Evolutionary conservation across 768 basidiomycete genomes (phyloP), one percentile per base, ranked within the genome.

Genomic region (Rhizopogon rudus): DNA sequence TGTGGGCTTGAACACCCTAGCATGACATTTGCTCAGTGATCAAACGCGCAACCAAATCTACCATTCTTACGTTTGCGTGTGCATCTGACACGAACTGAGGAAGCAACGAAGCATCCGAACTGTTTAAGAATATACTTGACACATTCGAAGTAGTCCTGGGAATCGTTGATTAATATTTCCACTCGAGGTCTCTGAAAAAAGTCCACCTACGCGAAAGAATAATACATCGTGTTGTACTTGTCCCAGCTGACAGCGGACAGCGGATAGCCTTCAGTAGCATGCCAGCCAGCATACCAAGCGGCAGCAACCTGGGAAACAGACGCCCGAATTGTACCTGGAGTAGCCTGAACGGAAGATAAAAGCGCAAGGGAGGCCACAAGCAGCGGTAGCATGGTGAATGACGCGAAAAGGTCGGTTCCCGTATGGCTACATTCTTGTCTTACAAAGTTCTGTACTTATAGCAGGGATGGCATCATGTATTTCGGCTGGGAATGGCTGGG

Each of bases 1-100:
- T 67, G 43, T 80, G 63, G 3, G 86, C 81, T 59, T 79, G 73
- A 2, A 86, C 84, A 48, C 70, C 67, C 84, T 86, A n/a, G n/a
- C n/a, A 48, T 10, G 20, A 5, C 33, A 48, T 48, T 35, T 7
- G 13, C 20, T 48, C 20, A 48, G 46, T 4, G 20, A 22, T 22
- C 20, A 35, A 48, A 22, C 7, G 33, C 9, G 33, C 5, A 35
- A 20, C 20, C 14, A 14, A 14, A 33, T 33, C 31, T 20, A 7
- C 22, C 16, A 44, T 45, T 25, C 56, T 55, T 40, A 57, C 56
- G 28, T 57, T 22, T 39, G 39, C 39, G 22, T 57, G 54, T 28
- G 56, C 56, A 17, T 42, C 44, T 16, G 56, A 22, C 25, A 57
- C 56, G 20, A 57, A 57, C 10, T 17, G 25, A 28, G 54, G 44